These are phyloP conservation scores for Magnolia officinalis DNA, from an alignment of 164 flowering plant genomes.

Conservation along the genomic window DNA sequence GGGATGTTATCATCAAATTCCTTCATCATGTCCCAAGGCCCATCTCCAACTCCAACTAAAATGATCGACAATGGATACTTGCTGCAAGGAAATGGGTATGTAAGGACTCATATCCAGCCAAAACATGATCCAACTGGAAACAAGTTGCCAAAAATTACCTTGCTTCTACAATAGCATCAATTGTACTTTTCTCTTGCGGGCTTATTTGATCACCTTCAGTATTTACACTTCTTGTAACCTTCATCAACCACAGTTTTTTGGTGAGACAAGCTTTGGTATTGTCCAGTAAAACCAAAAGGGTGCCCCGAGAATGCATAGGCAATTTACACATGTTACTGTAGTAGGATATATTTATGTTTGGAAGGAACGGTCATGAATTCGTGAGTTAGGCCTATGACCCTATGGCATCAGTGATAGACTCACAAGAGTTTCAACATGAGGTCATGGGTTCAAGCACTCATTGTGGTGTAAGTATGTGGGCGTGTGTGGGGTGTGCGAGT, in stretches of 20 bases:
- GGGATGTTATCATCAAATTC: constrained; percentile 93
- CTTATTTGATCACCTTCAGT: constrained; percentile 33
- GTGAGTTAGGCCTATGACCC: background rate
- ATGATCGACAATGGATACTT: constrained; percentile 77
- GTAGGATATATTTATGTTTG: background rate
- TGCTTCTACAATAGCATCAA: constrained; percentile 51
- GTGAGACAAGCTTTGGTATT: background rate
- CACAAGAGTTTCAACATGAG: no score
- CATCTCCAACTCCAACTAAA: constrained; percentile 93
- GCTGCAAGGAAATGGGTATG: constrained; percentile 30
- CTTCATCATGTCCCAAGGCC: constrained; percentile 93
- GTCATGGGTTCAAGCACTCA: no score
- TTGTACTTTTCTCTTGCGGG: constrained; percentile 45
- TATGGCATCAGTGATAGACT: no score
- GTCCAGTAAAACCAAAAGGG: background rate
- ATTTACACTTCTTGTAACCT: constrained; percentile 50
- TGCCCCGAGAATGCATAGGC: background rate
- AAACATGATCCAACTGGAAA: background rate
- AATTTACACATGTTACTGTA: background rate
- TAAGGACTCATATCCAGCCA: background rate
- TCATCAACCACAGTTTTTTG: constrained; percentile 4
- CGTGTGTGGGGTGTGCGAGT: no score
- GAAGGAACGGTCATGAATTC: background rate
- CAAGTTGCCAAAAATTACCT: constrained; percentile 27
- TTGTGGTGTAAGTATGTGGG: no score